These are phyloP conservation scores for Saccharum officinarum DNA, from an alignment of 176 grass and related monocot species.

Conservation along the genomic window DNA sequence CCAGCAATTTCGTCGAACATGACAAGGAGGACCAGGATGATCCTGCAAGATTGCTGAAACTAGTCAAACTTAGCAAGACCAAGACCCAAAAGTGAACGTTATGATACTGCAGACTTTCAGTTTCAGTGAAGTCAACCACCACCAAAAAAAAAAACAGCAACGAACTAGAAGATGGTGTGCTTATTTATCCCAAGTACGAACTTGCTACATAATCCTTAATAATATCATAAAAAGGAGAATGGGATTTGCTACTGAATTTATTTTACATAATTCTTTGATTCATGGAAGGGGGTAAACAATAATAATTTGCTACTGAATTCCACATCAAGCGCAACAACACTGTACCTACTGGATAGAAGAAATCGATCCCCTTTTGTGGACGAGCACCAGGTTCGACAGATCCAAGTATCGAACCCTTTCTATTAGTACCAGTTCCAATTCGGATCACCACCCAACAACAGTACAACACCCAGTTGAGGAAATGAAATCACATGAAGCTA, in stretches of 20 bases:
- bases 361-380: conserved; percentile 6
- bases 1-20: conserved; percentile 70
- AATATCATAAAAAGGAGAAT: background rate
- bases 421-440: background rate
- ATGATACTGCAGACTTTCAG: background rate
- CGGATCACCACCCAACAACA: background rate
- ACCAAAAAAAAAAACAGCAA: background rate
- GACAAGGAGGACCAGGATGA: conserved; percentile 76
- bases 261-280: background rate
- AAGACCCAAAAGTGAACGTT: background rate
- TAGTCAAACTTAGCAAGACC: conserved; percentile 20
- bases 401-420: background rate
- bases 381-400: background rate
- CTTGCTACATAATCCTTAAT: background rate
- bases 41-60: conserved; percentile 63
- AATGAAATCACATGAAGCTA: background rate
- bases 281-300: background rate
- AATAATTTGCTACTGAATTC: background rate
- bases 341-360: background rate
- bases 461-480: background rate
- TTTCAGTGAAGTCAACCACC: background rate
- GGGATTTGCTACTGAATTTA: background rate
- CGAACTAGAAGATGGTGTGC: background rate
- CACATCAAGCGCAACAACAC: background rate
- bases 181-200: background rate